These are phyloP conservation scores for Xylariales sp. DNA, from an alignment of 2,329 filamentous ascomycete genomes.

Conservation along the genomic window DNA sequence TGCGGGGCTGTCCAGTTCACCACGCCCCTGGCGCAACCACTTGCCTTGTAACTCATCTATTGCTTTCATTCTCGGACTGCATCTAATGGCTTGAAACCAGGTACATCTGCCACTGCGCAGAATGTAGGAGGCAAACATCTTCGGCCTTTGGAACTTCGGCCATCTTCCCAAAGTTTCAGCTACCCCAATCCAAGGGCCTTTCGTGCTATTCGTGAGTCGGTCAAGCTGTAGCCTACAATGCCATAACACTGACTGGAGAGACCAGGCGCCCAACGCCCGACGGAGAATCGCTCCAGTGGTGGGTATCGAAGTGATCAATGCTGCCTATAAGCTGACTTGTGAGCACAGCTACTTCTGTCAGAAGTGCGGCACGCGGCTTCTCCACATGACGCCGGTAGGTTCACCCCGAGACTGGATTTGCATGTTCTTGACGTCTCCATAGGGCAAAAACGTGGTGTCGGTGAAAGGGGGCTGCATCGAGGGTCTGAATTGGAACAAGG, in stretches of 20 bases:
- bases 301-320: no score
- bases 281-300: conserved; percentile 56
- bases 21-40: conserved; percentile 54
- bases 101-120: conserved; percentile 67
- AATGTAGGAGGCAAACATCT: conserved; percentile 61
- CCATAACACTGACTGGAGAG: conserved; percentile 10
- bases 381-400: conserved; percentile 56
- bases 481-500: conserved; percentile 54
- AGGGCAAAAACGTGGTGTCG: conserved; percentile 56
- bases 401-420: background rate
- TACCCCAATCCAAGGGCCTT: conserved; percentile 45
- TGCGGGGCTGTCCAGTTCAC: conserved; percentile 60
- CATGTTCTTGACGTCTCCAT: background rate
- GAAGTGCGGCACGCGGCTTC: conserved; percentile 58
- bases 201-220: conserved; percentile 50
- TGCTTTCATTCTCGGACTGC: background rate
- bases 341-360: conserved; percentile 62
- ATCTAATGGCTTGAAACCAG: background rate
- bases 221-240: background rate
- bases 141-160: conserved; percentile 66
- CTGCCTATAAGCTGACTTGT: no score
- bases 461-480: conserved; percentile 65
- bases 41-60: conserved; percentile 38
- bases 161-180: conserved; percentile 62
- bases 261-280: conserved; percentile 51